Conservation (phyloP, 2,329 filamentous ascomycete genomes). For the Aureobasidium sp. region DNA sequence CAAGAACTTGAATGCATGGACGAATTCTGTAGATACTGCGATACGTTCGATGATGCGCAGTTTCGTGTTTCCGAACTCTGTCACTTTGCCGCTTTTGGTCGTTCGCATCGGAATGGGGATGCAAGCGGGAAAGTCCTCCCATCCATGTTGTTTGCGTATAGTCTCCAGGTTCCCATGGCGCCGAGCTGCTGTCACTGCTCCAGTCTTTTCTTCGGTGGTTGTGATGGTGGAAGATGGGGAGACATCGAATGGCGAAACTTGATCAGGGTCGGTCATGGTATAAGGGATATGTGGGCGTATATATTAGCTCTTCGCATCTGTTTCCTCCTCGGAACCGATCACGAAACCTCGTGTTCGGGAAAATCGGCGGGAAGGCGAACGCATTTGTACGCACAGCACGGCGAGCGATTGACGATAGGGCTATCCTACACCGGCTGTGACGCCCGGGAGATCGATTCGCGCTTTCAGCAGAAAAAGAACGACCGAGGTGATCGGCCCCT, state of each 20-base stretch:
- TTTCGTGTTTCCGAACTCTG: conserved; percentile 7
- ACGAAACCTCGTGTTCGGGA: background rate
- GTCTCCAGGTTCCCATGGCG: background rate
- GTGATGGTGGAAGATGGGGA: background rate
- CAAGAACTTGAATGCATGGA: background rate
- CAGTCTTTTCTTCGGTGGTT: background rate
- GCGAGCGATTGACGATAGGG: background rate
- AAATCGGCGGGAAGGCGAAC: background rate
- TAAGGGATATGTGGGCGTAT: background rate
- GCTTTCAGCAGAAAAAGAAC: background rate
- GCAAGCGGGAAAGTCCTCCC: background rate
- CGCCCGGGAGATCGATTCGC: background rate
- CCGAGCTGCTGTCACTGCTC: background rate
- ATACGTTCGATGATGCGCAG: conserved; percentile 9
- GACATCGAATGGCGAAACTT: no score
- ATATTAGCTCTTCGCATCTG: background rate
- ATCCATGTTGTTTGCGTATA: background rate
- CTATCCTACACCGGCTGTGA: background rate
- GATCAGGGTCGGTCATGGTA: background rate
- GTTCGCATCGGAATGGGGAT: background rate
- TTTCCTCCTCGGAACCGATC: background rate
- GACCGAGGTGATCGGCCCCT: background rate
- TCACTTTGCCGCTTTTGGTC: conserved; percentile 7
- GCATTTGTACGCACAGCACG: background rate
- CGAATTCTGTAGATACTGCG: background rate